Evolutionary conservation across 2,329 filamentous ascomycete species (phyloP), one percentile per base, ranked within the genome.

Genomic region (Cercospora sojina): DNA sequence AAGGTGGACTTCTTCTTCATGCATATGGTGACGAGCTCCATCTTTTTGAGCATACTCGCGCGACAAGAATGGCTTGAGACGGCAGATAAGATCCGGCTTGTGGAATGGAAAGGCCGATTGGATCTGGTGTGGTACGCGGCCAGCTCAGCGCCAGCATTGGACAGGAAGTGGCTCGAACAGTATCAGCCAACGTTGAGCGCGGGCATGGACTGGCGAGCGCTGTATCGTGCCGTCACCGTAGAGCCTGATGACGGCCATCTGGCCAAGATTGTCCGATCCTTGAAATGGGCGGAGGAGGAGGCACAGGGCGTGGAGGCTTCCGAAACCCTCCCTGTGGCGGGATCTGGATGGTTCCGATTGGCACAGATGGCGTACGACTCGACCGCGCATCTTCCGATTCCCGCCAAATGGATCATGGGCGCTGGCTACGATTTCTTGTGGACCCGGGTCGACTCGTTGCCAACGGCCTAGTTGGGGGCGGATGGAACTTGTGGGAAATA

Each of bases 141-240:
- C 12, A 55, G 51, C 9, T 55, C 51, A 8, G 51, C 51, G 13
- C 88, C 72, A 90, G 92, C 3, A 87, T 91, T n/a, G 87, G 92
- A 25, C 96, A 91, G 51, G 20, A 55, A 31, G n/a, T 55, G 51
- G 51, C 23, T 55, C 13, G 27, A 55, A 55, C 23, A 55, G 51
- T 55, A 55, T n/a, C 51, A 55, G 23, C 51, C 51, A 3, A 55
- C 51, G 2, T 55, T 55, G 51, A 55, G 51, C 51, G 51, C 51
- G 13, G 23, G 51, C 2, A 55, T 55, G 51, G 51, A 55, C 16
- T 55, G 51, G 51, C 23, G 27, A 13, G 16, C 23, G 18, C 51
- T 55, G 51, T 55, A 55, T 29, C 51, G 51, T 4, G 51, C 51
- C 6, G 51, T 55, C 23, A 31, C 27, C 25, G 51, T 25, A 18